Conservation (phyloP, 106 monocot species). For the Acorus gramineus region DNA sequence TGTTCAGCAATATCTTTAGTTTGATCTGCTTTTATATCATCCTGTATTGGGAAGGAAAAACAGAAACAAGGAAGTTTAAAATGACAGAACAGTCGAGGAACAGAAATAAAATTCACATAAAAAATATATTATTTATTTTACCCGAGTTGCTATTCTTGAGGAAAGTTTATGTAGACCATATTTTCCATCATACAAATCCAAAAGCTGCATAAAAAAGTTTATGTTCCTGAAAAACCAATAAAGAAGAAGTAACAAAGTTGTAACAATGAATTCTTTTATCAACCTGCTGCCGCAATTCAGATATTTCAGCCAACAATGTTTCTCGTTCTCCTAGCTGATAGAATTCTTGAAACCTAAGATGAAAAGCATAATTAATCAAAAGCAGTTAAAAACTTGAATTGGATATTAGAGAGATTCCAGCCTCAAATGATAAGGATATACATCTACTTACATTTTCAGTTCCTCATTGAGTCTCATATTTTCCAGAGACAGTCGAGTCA, state of each 20-base stretch:
- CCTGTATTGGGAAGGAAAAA: neutral
- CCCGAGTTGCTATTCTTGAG: neutral
- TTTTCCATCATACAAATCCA: conserved; percentile 28
- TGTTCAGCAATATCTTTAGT: neutral
- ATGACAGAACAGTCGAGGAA: no score
- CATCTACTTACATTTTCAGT: conserved; percentile 34
- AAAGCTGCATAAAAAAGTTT: conserved; percentile 17
- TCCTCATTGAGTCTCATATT: conserved; percentile 46
- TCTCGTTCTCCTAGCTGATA: conserved; percentile 42
- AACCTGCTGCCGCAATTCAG: conserved; percentile 45
- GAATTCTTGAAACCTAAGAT: conserved; percentile 38
- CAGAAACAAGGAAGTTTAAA: neutral
- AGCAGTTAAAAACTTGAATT: neutral
- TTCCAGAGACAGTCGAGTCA: conserved; percentile 44
- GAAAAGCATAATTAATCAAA: conserved; percentile 3
- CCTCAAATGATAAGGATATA: neutral
- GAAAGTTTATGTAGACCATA: neutral
- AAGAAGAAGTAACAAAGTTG: neutral
- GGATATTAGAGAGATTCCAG: neutral
- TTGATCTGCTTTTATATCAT: neutral
- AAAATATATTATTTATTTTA: neutral
- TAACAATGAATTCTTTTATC: neutral
- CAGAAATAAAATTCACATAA: no score
- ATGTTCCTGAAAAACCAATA: neutral
- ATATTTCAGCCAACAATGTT: conserved; percentile 34